Evolutionary conservation across 352 stramenopile genomes (phyloP), one percentile per base, ranked within the genome.

Genomic region (Pythium brassicae): DNA sequence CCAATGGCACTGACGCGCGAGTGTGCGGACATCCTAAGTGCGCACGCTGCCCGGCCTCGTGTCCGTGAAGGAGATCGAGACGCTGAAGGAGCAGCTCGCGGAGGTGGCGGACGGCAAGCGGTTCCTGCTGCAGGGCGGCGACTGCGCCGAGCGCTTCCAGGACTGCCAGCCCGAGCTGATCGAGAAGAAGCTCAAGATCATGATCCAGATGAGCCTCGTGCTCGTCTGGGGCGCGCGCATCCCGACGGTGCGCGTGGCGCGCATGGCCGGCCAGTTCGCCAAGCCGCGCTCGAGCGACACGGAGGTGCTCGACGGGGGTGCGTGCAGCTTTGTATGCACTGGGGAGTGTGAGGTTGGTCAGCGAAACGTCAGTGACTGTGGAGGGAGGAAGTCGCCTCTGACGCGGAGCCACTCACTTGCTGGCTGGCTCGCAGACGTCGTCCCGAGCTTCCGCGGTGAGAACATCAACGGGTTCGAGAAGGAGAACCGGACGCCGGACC

Each of bases 261-360:
- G 97, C 48, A 98, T 99, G 92, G 97, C 97, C 2, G 97, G 97
- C 17, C 97, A 99, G 77, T 99, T 99, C 63, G 95, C 97, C 57
- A 99, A 99, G 81, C 96, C 97, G 10, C 84, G 97, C 26, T 98
- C 85, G 37, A 97, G 94, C 59, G 80, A 97, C 59, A 97, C 88
- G 50, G 97, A 99, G 69, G 68, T 95, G 25, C 80, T 97, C 39
- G 87, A 99, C 56, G 96, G 95, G 56, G 71, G 72, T 81, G 59
- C 22, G 63, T 58, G 17, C 50, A 0, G 29, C 43, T 9, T 20
- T 53, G 27, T 40, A 15, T 37, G 32, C 32, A 14, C 2, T 37
- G 32, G 2, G 9, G 5, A 37, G 2, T 3, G 9, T 37, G 32
- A 2, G 29, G 29, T 4, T 35, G 29, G 29, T 35, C 29, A 35